Evolutionary conservation across 176 grass and related monocot genomes (phyloP).

Genomic region (Paspalum vaginatum): DNA sequence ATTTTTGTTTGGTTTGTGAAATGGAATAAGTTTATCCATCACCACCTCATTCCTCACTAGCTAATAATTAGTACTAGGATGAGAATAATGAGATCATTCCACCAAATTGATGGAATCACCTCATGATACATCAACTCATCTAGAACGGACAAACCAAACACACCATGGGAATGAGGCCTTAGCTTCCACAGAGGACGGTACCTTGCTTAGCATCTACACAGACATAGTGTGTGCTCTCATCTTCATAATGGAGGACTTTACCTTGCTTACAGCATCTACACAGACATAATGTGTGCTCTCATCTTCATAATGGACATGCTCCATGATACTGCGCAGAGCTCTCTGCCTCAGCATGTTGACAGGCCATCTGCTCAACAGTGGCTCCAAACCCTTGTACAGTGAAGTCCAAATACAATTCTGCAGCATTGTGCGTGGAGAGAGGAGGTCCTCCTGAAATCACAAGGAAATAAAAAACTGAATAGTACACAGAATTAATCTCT

Average conservation of each 20-base stretch:
- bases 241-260: slow-evolving; percentile 79
- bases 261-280: slow-evolving; percentile 64
- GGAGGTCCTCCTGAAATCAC: slow-evolving; percentile 55
- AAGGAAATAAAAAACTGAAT: neutral
- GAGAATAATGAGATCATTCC: too few relatives aligned
- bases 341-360: slow-evolving; percentile 55
- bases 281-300: slow-evolving; percentile 67
- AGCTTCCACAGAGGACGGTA: neutral
- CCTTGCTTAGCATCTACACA: slow-evolving; percentile 69
- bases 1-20: too few relatives aligned
- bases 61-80: too few relatives aligned
- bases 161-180: too few relatives aligned
- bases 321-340: slow-evolving; percentile 51
- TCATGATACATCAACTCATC: too few relatives aligned
- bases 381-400: slow-evolving; percentile 62
- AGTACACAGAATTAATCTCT: too few relatives aligned
- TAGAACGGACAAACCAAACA: too few relatives aligned
- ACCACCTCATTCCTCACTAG: too few relatives aligned
- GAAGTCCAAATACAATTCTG: slow-evolving; percentile 59
- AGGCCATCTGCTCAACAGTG: slow-evolving; percentile 59
- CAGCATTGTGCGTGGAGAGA: slow-evolving; percentile 59
- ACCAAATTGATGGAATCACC: too few relatives aligned
- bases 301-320: slow-evolving; percentile 86
- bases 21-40: too few relatives aligned
- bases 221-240: slow-evolving; percentile 62